phyloP scores from a whole-genome alignment of 2,329 filamentous ascomycete genomes.

The Trichoderma breve region DNA sequence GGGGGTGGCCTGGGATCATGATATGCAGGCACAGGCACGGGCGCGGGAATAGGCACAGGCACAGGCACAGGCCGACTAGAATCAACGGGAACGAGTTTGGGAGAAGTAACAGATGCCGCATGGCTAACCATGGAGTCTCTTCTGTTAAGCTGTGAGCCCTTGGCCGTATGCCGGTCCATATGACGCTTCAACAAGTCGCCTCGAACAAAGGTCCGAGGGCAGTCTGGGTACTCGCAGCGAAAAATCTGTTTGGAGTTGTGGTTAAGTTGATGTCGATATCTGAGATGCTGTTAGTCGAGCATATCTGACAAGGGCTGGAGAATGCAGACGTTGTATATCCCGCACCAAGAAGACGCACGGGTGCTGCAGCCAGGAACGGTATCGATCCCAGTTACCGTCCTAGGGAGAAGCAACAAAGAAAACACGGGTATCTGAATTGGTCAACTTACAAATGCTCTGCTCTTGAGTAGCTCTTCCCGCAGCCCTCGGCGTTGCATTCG shows the following conservation, averaged over 20 bases:
- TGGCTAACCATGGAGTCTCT: slow-evolving; percentile 55
- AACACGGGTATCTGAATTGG: slow-evolving; percentile 28
- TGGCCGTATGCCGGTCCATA: slow-evolving; percentile 75
- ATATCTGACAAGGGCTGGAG: background rate
- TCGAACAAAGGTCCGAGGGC: slow-evolving; percentile 84
- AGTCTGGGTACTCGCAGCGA: slow-evolving; percentile 87
- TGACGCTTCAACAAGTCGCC: slow-evolving; percentile 89
- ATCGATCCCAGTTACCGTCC: background rate
- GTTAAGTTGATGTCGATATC: slow-evolving; percentile 89
- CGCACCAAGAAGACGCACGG: background rate
- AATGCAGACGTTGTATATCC: background rate
- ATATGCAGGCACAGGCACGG: background rate
- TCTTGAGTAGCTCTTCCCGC: slow-evolving; percentile 93
- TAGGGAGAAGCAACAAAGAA: background rate
- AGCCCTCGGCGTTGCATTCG: slow-evolving; percentile 80
- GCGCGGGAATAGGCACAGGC: slow-evolving; percentile 34
- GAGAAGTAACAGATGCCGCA: slow-evolving; percentile 31
- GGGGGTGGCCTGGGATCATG: slow-evolving; percentile 36
- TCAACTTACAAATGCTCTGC: slow-evolving; percentile 81
- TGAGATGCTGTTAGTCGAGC: slow-evolving; percentile 30
- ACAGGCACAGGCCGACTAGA: slow-evolving; percentile 36
- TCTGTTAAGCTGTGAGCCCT: slow-evolving; percentile 72
- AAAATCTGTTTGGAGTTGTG: slow-evolving; percentile 96
- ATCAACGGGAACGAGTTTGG: slow-evolving; percentile 46
- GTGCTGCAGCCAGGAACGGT: background rate